Evolutionary conservation across 1,284 basidiomycete species (phyloP), one percentile per base, ranked within the genome.

Genomic region (Marasmius oreades): DNA sequence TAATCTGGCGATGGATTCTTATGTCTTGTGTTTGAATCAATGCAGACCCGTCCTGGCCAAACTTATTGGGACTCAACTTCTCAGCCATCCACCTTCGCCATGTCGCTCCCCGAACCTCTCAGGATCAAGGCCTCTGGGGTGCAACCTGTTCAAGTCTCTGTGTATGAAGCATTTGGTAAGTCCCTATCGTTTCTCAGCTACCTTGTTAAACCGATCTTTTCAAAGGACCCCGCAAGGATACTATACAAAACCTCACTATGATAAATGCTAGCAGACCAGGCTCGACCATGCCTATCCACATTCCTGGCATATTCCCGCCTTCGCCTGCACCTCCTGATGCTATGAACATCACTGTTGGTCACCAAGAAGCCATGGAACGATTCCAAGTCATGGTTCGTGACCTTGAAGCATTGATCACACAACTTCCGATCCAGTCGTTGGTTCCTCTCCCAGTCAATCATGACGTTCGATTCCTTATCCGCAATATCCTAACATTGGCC

Each of bases 101-200:
- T 84, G 1, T 86, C 81, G 54, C 81, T 99, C 33, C 97, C 97
- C 0, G 95, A 98, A 67, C 88, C 92, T 23, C 77, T 99, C 43
- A 86, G 94, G 28, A 85, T 99, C 66, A 91, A 92, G 64, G 79
- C 87, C 8, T 86, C 81, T 45, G 97, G 96, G 47, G 78, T 99
- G 4, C 87, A 92, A 60, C 77, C 84, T 18, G 82, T 86, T 61
- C 97, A 99, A 72, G 76, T 90, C 43, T 84, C 86, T 55, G 95
- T 99, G 4, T 99, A 99, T 72, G 95, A 98, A 64, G 96, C 98
- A 67, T 98, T 99, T 67, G 86, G 90, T 83, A 74, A 73, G 75
- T 6, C 23, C 47, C 37, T 36, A 16, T 12, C 5, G 44, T 34
- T 51, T 22, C 50, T 48, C 28, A 39, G 12, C 43, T 42, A 24